These are phyloP conservation scores for Jatropha curcas DNA, from an alignment of 345 rosid species.

Conservation along the genomic window DNA sequence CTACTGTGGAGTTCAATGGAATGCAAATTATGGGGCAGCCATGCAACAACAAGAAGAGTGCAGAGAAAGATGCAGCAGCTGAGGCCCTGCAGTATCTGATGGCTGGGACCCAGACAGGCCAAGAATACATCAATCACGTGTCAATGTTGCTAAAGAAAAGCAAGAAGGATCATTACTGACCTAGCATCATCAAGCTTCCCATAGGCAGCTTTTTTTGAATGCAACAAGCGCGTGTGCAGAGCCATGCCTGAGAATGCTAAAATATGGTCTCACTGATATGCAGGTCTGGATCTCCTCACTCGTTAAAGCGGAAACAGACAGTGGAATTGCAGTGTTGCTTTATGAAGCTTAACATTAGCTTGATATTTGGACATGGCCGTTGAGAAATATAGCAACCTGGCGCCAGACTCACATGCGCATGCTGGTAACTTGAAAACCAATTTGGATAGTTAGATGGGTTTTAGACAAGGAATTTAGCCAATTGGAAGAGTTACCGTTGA, in stretches of 20 bases:
- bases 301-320: background rate
- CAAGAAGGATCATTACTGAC: slow-evolving; percentile 58
- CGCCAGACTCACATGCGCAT: background rate
- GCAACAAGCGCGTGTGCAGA: background rate
- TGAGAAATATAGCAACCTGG: background rate
- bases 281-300: background rate
- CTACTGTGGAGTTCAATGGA: slow-evolving; percentile 76
- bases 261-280: background rate
- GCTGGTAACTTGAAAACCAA: background rate
- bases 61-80: slow-evolving; percentile 96
- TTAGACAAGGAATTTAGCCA: background rate
- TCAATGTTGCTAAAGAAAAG: slow-evolving; percentile 73
- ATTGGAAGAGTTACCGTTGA: background rate
- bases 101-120: slow-evolving; percentile 51
- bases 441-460: background rate
- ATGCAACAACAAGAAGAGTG: slow-evolving; percentile 82
- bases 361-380: background rate
- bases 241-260: background rate
- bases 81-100: slow-evolving; percentile 82
- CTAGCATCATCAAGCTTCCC: background rate
- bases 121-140: slow-evolving; percentile 57
- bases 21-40: slow-evolving; percentile 77
- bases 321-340: background rate
- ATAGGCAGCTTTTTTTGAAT: background rate
- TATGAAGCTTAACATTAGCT: slow-evolving; percentile 1